phyloP scores from a whole-genome alignment of 2,329 filamentous ascomycete genomes.

The Ambrosiella beaveri region DNA sequence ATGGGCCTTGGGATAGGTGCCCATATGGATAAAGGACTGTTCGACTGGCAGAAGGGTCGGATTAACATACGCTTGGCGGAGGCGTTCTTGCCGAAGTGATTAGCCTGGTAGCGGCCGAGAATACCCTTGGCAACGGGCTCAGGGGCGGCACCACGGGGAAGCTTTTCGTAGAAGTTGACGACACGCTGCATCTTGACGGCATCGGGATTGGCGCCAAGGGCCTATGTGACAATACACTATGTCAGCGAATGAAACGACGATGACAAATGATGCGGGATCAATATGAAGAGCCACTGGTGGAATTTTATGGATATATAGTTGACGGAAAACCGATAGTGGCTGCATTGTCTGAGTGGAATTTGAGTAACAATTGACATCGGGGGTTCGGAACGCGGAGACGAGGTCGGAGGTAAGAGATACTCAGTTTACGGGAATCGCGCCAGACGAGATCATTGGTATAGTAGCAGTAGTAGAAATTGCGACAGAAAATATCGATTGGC shows the following conservation, averaged over 20 bases:
- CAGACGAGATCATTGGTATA: neutral
- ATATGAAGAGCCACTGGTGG: too few species aligned
- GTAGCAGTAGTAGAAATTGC: neutral
- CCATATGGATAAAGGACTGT: too few species aligned
- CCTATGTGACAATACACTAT: constrained; percentile 34
- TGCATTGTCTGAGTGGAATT: too few species aligned
- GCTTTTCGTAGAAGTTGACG: constrained; percentile 96
- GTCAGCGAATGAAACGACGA: neutral
- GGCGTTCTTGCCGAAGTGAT: constrained; percentile 91
- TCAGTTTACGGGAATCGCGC: too few species aligned
- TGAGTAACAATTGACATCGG: too few species aligned
- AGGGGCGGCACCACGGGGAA: constrained; percentile 81
- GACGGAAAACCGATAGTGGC: too few species aligned
- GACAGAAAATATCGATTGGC: neutral
- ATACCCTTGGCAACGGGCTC: constrained; percentile 67
- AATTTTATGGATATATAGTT: too few species aligned
- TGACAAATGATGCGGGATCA: too few species aligned
- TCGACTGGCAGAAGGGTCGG: neutral
- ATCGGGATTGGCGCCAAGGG: constrained; percentile 86
- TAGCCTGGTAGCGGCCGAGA: constrained; percentile 72
- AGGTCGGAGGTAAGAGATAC: too few species aligned
- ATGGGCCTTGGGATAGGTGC: too few species aligned
- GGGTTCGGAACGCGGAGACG: too few species aligned
- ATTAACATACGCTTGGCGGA: constrained; percentile 61
- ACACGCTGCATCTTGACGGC: constrained; percentile 95